phyloP scores from a whole-genome alignment of 805 yeast genomes.

The Suhomyces prunicola region DNA sequence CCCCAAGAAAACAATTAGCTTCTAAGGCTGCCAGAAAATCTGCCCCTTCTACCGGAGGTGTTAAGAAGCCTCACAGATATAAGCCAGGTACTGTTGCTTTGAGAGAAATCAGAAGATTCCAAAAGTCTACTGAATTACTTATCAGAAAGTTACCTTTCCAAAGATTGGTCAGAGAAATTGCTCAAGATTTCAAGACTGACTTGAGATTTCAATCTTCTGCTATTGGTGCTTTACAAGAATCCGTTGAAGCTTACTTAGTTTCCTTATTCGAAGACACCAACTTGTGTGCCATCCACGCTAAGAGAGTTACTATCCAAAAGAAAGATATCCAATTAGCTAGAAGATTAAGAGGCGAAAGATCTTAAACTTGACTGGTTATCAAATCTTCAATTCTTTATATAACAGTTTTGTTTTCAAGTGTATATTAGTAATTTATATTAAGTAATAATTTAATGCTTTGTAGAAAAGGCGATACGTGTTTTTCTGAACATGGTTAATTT shows the following conservation, averaged over 20 bases:
- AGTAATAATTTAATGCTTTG: not conserved
- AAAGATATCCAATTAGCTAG: slow-evolving; percentile 97
- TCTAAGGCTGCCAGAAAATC: slow-evolving; percentile 93
- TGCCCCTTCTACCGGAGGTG: slow-evolving; percentile 91
- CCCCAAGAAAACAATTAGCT: slow-evolving; percentile 91
- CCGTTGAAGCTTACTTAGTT: slow-evolving; percentile 96
- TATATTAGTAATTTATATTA: slow-evolving; percentile 11
- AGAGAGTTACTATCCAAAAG: slow-evolving; percentile 98
- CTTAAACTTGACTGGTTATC: slow-evolving; percentile 37
- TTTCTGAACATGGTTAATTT: no score
- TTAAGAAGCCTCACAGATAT: slow-evolving; percentile 92
- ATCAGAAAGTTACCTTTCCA: slow-evolving; percentile 97
- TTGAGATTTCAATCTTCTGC: slow-evolving; percentile 97
- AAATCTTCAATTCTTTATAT: slow-evolving; percentile 8
- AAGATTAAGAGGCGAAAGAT: slow-evolving; percentile 96
- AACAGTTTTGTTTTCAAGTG: slow-evolving; percentile 9
- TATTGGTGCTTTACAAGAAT: slow-evolving; percentile 96
- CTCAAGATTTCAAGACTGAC: slow-evolving; percentile 90
- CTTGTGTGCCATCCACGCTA: slow-evolving; percentile 98
- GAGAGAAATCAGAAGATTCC: slow-evolving; percentile 97
- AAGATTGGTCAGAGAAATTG: slow-evolving; percentile 93
- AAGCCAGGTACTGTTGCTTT: slow-evolving; percentile 97
- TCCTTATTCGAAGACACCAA: slow-evolving; percentile 96
- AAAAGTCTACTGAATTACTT: slow-evolving; percentile 90
- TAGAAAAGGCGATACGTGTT: not conserved